A percentile compares a stretch with the other conserved stretches of the same genome.
phyloP scores from a whole-genome alignment of 306 rosid species.

The Prunus davidiana region DNA sequence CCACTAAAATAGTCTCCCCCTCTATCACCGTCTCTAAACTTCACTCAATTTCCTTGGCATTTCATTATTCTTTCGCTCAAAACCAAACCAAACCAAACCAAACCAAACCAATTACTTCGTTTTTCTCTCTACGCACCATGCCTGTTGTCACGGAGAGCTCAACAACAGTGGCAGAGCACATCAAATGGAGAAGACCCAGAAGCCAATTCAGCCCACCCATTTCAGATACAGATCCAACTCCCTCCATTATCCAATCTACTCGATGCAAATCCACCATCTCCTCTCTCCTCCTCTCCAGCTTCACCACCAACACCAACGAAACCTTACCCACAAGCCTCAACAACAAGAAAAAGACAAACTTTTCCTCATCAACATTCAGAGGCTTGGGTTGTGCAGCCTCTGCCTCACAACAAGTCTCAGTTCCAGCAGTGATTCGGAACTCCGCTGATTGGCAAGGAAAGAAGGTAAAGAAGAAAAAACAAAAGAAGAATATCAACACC shows the following conservation, averaged over 20 bases:
- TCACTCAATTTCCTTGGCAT: constrained; percentile 13
- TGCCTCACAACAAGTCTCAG: constrained; percentile 79
- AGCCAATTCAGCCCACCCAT: constrained; percentile 50
- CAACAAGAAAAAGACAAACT: constrained; percentile 59
- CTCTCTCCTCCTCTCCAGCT: constrained; percentile 67
- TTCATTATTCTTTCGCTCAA: constrained; percentile 16
- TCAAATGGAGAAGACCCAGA: constrained; percentile 72
- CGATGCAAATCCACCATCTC: constrained; percentile 81
- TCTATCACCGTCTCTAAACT: neutral
- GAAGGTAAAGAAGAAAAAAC: constrained; percentile 57
- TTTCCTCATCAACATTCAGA: constrained; percentile 56
- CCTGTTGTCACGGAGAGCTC: constrained; percentile 43
- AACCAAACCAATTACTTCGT: neutral
- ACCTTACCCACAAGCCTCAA: constrained; percentile 27
- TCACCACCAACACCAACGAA: constrained; percentile 41
- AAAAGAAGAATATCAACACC: constrained; percentile 30
- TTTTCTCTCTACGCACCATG: constrained; percentile 36
- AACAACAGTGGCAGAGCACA: constrained; percentile 37
- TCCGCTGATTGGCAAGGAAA: constrained; percentile 83
- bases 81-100: constrained; percentile 11
- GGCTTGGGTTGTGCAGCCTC: constrained; percentile 84
- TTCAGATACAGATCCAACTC: constrained; percentile 57
- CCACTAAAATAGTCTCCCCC: neutral
- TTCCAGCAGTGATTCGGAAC: constrained; percentile 70
- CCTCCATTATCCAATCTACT: constrained; percentile 57